Evolutionary conservation across 345 rosid genomes (phyloP), one percentile per base, ranked within the genome.

Genomic region (Salix koriyanagi): DNA sequence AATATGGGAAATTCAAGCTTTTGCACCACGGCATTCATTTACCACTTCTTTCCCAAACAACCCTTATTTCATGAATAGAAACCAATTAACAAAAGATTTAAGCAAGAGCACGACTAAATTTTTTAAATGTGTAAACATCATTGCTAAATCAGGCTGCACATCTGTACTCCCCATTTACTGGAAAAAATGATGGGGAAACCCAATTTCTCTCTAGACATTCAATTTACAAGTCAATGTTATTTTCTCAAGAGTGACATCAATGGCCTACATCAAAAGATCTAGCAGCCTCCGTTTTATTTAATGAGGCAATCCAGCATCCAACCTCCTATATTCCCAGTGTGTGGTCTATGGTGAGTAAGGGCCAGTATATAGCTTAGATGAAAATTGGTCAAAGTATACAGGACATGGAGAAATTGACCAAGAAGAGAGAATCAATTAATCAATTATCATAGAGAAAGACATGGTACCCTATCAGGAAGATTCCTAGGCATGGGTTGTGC

Each of bases 401-500:
- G 79, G 60, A 69, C 69, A 44, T 62, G 74, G 81, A 79, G 81
- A 81, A 75, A 60, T 34, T 72, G 84, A 71, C 75, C 71, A 69
- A 84, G 69, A 75, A 74, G 72, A 52, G 66, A 69, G 62, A 72
- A 83, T 77, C 79, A 84, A 85, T 81, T 77, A 85, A 85, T 85
- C 76, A 84, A 78, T 86, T 65, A 87, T 91, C 88, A 93, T 77
- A 96, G 94, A 70, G 99, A 86, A 62, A 93, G 92, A 86, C 99
- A 92, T 72, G 88, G 98, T 88, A 91, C 89, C 87, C 86, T 86
- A 75, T 92, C 99, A 54, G 99, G 99, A 79, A 93, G 87, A 84
- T 90, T 87, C 84, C 77, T 87, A 69, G 99, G 97, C 88, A 92
- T 88, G 25, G 98, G 91, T 75, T 90, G 81, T 56, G 96, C 91